Conservation (phyloP, 192 early-diverging fungal species). For the Phlyctochytrium planicorne region DNA sequence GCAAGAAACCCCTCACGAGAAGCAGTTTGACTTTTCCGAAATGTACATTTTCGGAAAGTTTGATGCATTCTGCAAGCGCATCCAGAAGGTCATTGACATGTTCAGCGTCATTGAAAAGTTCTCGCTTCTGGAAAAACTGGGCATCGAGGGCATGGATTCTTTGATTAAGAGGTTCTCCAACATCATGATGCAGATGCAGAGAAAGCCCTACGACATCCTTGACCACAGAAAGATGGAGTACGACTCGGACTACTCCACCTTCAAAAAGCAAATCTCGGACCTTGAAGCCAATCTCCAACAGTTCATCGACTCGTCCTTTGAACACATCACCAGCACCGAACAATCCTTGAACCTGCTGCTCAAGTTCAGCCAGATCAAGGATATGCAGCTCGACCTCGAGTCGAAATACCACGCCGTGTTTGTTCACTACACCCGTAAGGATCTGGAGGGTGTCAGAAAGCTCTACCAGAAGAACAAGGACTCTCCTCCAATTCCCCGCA, state of each 20-base stretch:
- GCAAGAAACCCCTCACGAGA: constrained; percentile 60
- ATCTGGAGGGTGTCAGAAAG: constrained; percentile 62
- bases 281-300: constrained; percentile 59
- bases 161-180: constrained; percentile 62
- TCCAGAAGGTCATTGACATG: constrained; percentile 70
- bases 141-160: constrained; percentile 64
- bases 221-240: constrained; percentile 71
- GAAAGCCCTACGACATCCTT: constrained; percentile 68
- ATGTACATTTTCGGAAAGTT: constrained; percentile 74
- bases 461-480: constrained; percentile 66
- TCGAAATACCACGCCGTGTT: constrained; percentile 66
- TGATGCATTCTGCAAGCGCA: constrained; percentile 69
- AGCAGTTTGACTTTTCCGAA: constrained; percentile 68
- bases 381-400: constrained; percentile 66
- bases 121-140: constrained; percentile 52
- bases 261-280: constrained; percentile 67
- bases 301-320: constrained; percentile 65
- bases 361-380: constrained; percentile 64
- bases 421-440: constrained; percentile 58
- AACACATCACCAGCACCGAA: constrained; percentile 61
- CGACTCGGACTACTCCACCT: constrained; percentile 61
- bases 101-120: constrained; percentile 69
- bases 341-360: constrained; percentile 54
- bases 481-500: constrained; percentile 56
- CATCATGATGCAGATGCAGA: constrained; percentile 60